These are phyloP conservation scores for Trametes versicolor DNA, from an alignment of 1,284 basidiomycete species.

Conservation along the genomic window DNA sequence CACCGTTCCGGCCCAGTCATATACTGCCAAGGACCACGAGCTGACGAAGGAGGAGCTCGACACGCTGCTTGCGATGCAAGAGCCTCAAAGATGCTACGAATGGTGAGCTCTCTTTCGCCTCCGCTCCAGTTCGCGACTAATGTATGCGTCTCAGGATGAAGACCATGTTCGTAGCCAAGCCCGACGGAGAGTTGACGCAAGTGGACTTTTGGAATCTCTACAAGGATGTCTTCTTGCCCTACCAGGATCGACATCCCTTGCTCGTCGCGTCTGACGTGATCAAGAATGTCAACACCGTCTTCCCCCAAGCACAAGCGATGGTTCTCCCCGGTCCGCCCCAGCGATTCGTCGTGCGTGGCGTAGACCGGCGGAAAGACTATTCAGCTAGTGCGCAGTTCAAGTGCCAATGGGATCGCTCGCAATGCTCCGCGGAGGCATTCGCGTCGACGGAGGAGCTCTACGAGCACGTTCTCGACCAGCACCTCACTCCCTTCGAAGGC, in stretches of 20 bases:
- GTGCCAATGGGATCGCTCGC: conserved; percentile 72
- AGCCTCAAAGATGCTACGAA: conserved; percentile 81
- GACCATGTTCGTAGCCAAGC: conserved; percentile 74
- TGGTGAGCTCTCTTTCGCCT: conserved; percentile 60
- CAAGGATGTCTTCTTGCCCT: conserved; percentile 73
- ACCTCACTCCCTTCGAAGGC: conserved; percentile 57
- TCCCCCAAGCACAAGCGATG: conserved; percentile 85
- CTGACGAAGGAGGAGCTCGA: conserved; percentile 75
- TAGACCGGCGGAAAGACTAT: conserved; percentile 70
- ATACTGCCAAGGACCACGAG: conserved; percentile 62
- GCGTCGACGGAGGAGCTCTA: conserved; percentile 66
- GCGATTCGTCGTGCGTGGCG: conserved; percentile 84
- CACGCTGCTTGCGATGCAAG: conserved; percentile 61
- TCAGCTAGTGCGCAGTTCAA: conserved; percentile 65
- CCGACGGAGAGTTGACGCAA: conserved; percentile 84
- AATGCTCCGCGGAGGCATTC: conserved; percentile 61
- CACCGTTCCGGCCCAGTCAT: conserved; percentile 61
- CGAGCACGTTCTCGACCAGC: conserved; percentile 68
- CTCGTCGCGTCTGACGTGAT: conserved; percentile 89
- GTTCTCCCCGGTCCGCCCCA: conserved; percentile 75
- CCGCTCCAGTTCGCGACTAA: background rate
- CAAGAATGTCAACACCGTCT: conserved; percentile 83
- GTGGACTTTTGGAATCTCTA: conserved; percentile 93
- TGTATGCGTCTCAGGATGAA: conserved; percentile 75
- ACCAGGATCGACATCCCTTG: conserved; percentile 62